Conservation (phyloP, 1,284 basidiomycete genomes). For the Neolentinus lepideus region DNA sequence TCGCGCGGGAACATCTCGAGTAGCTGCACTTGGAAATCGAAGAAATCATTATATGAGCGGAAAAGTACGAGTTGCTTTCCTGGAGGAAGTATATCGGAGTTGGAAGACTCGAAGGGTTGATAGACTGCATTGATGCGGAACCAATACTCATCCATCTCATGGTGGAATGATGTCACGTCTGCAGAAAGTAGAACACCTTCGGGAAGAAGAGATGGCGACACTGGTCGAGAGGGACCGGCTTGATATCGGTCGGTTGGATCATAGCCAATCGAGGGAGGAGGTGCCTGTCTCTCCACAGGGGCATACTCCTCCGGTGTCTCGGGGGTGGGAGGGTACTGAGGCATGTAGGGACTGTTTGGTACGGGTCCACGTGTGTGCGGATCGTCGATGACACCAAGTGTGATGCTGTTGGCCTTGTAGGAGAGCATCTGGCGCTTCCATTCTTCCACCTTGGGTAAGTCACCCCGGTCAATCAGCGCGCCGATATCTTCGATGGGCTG, state of each 20-base stretch:
- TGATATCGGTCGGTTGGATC: constrained; percentile 8
- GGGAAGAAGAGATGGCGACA: constrained; percentile 45
- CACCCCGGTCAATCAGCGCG: constrained; percentile 75
- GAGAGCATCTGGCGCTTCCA: constrained; percentile 95
- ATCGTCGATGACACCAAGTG: constrained; percentile 86
- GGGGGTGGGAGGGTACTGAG: constrained; percentile 16
- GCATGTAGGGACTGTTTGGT: constrained; percentile 33
- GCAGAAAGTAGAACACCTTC: constrained; percentile 83
- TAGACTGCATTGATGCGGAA: constrained; percentile 90
- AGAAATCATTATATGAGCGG: constrained; percentile 97
- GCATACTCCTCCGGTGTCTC: not conserved
- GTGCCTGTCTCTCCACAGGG: not conserved
- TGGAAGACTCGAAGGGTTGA: constrained; percentile 66
- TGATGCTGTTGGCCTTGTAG: constrained; percentile 95
- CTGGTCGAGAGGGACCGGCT: constrained; percentile 9
- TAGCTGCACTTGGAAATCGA: constrained; percentile 92
- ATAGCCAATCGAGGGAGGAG: not conserved
- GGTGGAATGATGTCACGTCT: constrained; percentile 95
- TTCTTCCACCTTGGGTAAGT: constrained; percentile 92
- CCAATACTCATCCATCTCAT: constrained; percentile 95
- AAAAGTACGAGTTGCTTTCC: constrained; percentile 87
- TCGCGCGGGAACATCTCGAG: constrained; percentile 85
- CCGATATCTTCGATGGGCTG: constrained; percentile 68
- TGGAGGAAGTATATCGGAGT: constrained; percentile 43
- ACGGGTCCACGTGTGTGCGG: constrained; percentile 35